These are phyloP conservation scores for Pyrenophora graminea DNA, from an alignment of 2,329 filamentous ascomycete genomes.

Conservation along the genomic window DNA sequence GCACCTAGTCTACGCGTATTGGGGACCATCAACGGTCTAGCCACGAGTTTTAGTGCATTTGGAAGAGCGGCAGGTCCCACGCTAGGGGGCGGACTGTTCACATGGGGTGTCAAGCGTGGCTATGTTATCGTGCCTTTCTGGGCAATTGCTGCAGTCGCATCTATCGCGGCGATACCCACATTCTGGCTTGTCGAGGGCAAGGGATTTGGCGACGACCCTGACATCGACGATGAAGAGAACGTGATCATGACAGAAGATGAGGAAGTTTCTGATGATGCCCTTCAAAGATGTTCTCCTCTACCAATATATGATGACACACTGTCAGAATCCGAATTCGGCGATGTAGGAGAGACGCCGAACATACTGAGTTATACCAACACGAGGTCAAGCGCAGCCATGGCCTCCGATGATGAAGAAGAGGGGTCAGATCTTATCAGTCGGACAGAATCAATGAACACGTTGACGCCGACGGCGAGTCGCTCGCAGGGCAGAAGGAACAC, in stretches of 20 bases:
- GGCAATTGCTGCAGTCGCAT: slow-evolving; percentile 67
- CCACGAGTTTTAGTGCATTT: slow-evolving; percentile 78
- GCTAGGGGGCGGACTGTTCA: slow-evolving; percentile 72
- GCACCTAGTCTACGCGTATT: slow-evolving; percentile 75
- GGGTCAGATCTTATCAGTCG: slow-evolving; percentile 13
- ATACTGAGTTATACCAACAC: slow-evolving; percentile 43
- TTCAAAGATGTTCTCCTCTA: neutral
- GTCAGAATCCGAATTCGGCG: slow-evolving; percentile 49
- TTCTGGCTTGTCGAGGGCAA: slow-evolving; percentile 76
- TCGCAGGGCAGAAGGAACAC: slow-evolving; percentile 40
- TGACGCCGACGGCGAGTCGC: slow-evolving; percentile 25
- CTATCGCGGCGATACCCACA: slow-evolving; percentile 70
- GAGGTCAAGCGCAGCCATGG: slow-evolving; percentile 30
- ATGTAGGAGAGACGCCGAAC: slow-evolving; percentile 29
- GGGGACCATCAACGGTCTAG: slow-evolving; percentile 88
- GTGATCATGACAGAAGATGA: slow-evolving; percentile 22
- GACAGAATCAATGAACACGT: slow-evolving; percentile 19
- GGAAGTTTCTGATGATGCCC: slow-evolving; percentile 11
- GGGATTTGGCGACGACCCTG: slow-evolving; percentile 59
- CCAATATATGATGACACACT: slow-evolving; percentile 17
- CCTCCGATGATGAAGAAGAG: slow-evolving; percentile 30
- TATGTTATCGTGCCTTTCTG: slow-evolving; percentile 84
- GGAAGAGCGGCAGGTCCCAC: slow-evolving; percentile 81
- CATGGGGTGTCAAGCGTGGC: slow-evolving; percentile 72
- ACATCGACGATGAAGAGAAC: slow-evolving; percentile 43